Evolutionary conservation across 2,329 filamentous ascomycete species (phyloP).

Genomic region (Epichloe amarillans): DNA sequence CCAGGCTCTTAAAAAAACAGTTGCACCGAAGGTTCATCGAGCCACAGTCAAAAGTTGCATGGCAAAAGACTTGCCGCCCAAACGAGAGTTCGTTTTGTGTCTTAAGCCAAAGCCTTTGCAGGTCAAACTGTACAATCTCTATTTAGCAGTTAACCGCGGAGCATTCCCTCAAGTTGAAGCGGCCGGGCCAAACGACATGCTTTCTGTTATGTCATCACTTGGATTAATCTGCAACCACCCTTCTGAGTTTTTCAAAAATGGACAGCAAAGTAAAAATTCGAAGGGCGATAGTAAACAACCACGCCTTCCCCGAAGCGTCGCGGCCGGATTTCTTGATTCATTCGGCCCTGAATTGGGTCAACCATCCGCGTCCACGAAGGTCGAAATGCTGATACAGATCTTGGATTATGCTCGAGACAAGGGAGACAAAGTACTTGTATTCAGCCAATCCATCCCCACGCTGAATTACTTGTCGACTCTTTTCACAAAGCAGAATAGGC

Average conservation of each 20-base stretch:
- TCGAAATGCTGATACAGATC: constrained; percentile 53
- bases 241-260: constrained; percentile 27
- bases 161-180: constrained; percentile 1
- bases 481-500: constrained; percentile 35
- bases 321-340: constrained; percentile 19
- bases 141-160: constrained; percentile 18
- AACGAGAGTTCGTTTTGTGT: constrained; percentile 70
- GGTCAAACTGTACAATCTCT: constrained; percentile 42
- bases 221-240: constrained; percentile 40
- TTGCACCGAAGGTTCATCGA: constrained; percentile 68
- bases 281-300: constrained; percentile 3
- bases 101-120: constrained; percentile 58
- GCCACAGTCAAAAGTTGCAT: constrained; percentile 53
- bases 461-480: constrained; percentile 54
- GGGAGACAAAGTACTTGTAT: constrained; percentile 67
- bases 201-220: constrained; percentile 26
- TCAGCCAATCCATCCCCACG: constrained; percentile 59
- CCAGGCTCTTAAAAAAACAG: constrained; percentile 53
- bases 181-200: constrained; percentile 12
- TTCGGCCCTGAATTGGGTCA: constrained; percentile 30
- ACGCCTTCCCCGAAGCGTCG: constrained; percentile 14
- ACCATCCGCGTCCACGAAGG: constrained; percentile 51
- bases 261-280: neutral
- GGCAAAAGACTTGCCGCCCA: constrained; percentile 53
- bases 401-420: constrained; percentile 46